A percentile compares a stretch with the other conserved stretches of the same genome.
Evolutionary conservation across 805 yeast genomes (phyloP).

Genomic region (Sugiyamaella americana): DNA sequence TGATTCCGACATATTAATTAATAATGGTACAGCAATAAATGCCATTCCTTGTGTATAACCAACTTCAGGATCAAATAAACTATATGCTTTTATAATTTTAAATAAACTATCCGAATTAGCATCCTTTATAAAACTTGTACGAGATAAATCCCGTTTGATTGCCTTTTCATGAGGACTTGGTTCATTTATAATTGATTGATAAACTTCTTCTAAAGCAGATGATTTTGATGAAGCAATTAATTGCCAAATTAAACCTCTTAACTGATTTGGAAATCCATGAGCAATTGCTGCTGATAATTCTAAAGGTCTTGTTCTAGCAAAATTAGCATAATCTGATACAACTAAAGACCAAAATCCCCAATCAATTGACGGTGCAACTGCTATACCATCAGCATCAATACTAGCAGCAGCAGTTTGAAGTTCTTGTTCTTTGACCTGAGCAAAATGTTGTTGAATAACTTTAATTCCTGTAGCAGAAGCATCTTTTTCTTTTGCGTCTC

Average conservation of each 20-base stretch:
- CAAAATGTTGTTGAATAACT: slow-evolving; percentile 33
- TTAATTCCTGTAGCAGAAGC: slow-evolving; percentile 41
- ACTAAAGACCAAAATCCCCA: slow-evolving; percentile 79
- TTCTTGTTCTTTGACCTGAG: slow-evolving; percentile 16
- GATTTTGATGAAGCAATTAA: slow-evolving; percentile 74
- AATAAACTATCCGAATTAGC: slow-evolving; percentile 62
- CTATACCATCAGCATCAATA: slow-evolving; percentile 6
- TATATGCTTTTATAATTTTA: slow-evolving; percentile 75
- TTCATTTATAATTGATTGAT: slow-evolving; percentile 41
- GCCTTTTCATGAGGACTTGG: slow-evolving; percentile 62
- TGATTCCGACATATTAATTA: slow-evolving; percentile 71
- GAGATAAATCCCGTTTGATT: slow-evolving; percentile 72
- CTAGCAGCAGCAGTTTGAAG: slow-evolving; percentile 14
- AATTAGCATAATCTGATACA: slow-evolving; percentile 65
- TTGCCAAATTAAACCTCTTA: slow-evolving; percentile 92
- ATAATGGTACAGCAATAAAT: slow-evolving; percentile 77
- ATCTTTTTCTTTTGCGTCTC: slow-evolving; percentile 48
- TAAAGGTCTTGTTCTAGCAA: slow-evolving; percentile 57
- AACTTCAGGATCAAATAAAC: slow-evolving; percentile 82
- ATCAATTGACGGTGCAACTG: slow-evolving; percentile 18
- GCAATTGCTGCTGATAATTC: slow-evolving; percentile 56
- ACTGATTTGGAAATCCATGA: slow-evolving; percentile 74
- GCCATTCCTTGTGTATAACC: slow-evolving; percentile 99
- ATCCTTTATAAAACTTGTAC: slow-evolving; percentile 76
- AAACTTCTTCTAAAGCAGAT: slow-evolving; percentile 52